phyloP scores from a whole-genome alignment of 768 basidiomycete genomes.

The Tremella mesenterica region DNA sequence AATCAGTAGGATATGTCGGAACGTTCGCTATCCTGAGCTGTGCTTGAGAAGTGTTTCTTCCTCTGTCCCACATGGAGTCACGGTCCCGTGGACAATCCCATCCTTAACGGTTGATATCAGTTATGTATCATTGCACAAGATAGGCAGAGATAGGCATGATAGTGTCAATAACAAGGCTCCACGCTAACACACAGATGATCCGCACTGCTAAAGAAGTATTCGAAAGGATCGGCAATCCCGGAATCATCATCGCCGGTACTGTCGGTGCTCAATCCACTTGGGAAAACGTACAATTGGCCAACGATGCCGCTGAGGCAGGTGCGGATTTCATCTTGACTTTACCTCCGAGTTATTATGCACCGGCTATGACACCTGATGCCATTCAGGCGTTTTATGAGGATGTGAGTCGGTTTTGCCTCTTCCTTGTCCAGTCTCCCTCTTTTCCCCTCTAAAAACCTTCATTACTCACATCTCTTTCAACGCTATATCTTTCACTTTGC shows the following conservation, averaged over 20 bases:
- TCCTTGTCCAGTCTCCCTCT: not conserved
- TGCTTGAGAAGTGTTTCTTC: not conserved
- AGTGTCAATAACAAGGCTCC: not conserved
- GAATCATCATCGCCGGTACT: slow-evolving; percentile 30
- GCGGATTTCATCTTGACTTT: slow-evolving; percentile 84
- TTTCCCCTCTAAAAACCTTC: not conserved
- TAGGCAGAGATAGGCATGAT: too few species aligned
- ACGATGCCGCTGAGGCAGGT: slow-evolving; percentile 71
- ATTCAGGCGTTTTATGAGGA: slow-evolving; percentile 72
- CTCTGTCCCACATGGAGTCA: slow-evolving; percentile 2
- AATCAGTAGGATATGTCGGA: too few species aligned
- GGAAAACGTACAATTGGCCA: slow-evolving; percentile 66
- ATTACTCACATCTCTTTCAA: not conserved
- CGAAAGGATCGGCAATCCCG: slow-evolving; percentile 14
- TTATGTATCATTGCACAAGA: too few species aligned
- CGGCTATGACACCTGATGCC: slow-evolving; percentile 58
- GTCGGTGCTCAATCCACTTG: slow-evolving; percentile 67
- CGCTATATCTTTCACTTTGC: too few species aligned
- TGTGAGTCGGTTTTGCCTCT: slow-evolving; percentile 66
- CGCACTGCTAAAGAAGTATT: slow-evolving; percentile 20
- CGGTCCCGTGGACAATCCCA: not conserved
- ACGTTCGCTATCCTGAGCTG: not conserved
- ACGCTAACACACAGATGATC: slow-evolving; percentile 12
- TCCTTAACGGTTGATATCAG: not conserved
- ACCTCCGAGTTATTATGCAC: slow-evolving; percentile 76